phyloP scores from a whole-genome alignment of 2,329 filamentous ascomycete species.

The Pseudophaeomoniella oleicola region DNA sequence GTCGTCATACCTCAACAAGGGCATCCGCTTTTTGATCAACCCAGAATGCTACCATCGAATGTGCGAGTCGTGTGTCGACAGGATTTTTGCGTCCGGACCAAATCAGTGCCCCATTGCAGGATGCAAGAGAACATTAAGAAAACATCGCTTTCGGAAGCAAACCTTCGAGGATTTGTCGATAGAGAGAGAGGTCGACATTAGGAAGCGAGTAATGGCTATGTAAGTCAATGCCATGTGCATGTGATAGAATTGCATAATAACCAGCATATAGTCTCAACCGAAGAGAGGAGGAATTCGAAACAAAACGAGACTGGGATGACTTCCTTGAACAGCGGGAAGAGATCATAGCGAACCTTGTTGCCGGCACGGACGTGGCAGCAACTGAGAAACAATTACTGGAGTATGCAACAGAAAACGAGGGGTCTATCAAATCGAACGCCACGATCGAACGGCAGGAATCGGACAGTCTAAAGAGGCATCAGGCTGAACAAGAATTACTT shows the following conservation, averaged over 20 bases:
- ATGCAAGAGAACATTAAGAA: slow-evolving; percentile 74
- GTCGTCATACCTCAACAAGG: slow-evolving; percentile 82
- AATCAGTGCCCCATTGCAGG: slow-evolving; percentile 83
- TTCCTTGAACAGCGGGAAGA: slow-evolving; percentile 89
- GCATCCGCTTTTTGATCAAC: slow-evolving; percentile 92
- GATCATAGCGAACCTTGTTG: slow-evolving; percentile 76
- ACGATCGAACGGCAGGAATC: slow-evolving; percentile 32
- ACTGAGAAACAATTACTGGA: slow-evolving; percentile 44
- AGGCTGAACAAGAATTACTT: slow-evolving; percentile 50
- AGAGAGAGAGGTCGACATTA: slow-evolving; percentile 87
- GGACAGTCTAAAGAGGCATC: slow-evolving; percentile 28
- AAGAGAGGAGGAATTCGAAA: slow-evolving; percentile 79
- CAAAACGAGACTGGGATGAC: slow-evolving; percentile 71
- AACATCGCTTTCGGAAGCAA: slow-evolving; percentile 68
- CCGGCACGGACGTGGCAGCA: slow-evolving; percentile 52
- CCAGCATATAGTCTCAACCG: slow-evolving; percentile 60
- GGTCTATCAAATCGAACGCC: slow-evolving; percentile 38
- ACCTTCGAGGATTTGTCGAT: slow-evolving; percentile 81
- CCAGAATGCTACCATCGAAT: slow-evolving; percentile 98
- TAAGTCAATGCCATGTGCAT: slow-evolving; percentile 21
- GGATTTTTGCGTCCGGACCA: slow-evolving; percentile 75
- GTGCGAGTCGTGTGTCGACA: slow-evolving; percentile 90
- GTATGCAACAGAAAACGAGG: slow-evolving; percentile 60
- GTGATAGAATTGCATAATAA: slow-evolving; percentile 1
- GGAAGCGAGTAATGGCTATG: slow-evolving; percentile 55